These are phyloP conservation scores for Penicillium herquei DNA, from an alignment of 495 filamentous ascomycete species.

Conservation along the genomic window DNA sequence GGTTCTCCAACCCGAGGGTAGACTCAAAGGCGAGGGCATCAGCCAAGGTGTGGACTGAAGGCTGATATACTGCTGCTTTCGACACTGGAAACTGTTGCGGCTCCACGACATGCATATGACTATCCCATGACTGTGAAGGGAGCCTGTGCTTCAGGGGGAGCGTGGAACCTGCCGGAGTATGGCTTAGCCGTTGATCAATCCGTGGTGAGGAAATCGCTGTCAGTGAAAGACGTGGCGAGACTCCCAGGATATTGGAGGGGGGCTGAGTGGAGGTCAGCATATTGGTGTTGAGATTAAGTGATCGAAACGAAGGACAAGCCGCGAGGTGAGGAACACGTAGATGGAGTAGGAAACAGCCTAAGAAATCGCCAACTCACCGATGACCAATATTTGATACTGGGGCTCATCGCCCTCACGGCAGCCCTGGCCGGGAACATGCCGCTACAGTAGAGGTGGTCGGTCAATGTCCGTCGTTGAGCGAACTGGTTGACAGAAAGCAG, in stretches of 20 bases:
- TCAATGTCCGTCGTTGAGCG: conserved; percentile 18
- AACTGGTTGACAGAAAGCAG: conserved; percentile 7
- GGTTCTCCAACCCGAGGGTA: conserved; percentile 36
- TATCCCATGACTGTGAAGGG: conserved; percentile 47
- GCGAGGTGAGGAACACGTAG: neutral
- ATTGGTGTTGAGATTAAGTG: neutral
- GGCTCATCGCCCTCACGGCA: conserved; percentile 8
- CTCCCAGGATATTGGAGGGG: conserved; percentile 9
- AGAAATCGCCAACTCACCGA: conserved; percentile 18
- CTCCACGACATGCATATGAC: conserved; percentile 54
- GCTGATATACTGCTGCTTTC: conserved; percentile 36
- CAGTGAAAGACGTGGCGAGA: conserved; percentile 16
- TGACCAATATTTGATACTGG: conserved; percentile 15
- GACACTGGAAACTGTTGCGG: conserved; percentile 38
- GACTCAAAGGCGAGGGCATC: conserved; percentile 43
- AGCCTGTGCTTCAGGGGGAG: conserved; percentile 26
- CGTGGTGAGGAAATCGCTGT: conserved; percentile 6
- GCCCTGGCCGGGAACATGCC: conserved; percentile 19
- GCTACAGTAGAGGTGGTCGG: conserved; percentile 4
- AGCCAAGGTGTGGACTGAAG: conserved; percentile 34
- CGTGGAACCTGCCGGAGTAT: conserved; percentile 5
- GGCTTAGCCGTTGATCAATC: conserved; percentile 10
- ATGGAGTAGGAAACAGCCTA: neutral
- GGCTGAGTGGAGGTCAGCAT: conserved; percentile 27
- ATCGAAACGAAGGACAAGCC: neutral